Evolutionary conservation across 1,139 yeast genomes (phyloP).

Genomic region (Saccharomycopsis hybrid): DNA sequence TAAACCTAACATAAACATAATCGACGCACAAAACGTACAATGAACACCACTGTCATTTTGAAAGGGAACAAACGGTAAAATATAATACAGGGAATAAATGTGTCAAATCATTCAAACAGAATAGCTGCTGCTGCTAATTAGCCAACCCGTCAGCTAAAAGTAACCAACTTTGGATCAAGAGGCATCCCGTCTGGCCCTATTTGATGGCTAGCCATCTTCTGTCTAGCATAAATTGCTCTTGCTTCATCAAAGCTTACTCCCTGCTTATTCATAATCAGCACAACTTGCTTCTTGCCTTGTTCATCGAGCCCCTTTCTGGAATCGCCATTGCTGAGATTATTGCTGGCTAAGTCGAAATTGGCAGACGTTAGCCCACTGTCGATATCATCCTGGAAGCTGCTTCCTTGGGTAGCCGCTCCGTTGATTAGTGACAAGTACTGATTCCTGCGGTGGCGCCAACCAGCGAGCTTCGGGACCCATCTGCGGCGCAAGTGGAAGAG

Average conservation of each 20-base stretch:
- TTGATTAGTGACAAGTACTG: conserved; percentile 21
- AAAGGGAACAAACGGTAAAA: background rate
- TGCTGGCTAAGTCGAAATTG: conserved; percentile 46
- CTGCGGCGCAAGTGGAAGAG: conserved; percentile 23
- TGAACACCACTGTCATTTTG: too few relatives aligned
- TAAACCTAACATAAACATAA: background rate
- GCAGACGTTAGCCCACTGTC: conserved; percentile 62
- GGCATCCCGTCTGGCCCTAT: conserved; percentile 50
- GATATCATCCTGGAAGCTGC: conserved; percentile 37
- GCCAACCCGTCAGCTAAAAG: conserved; percentile 27
- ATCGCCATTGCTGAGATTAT: conserved; percentile 44
- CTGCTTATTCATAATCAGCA: conserved; percentile 45
- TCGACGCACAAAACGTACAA: too few relatives aligned
- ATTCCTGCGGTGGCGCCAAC: conserved; percentile 22
- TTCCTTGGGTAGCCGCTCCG: conserved; percentile 23
- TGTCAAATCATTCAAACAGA: background rate
- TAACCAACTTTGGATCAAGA: conserved; percentile 43
- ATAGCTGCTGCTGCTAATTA: background rate
- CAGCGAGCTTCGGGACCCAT: conserved; percentile 11
- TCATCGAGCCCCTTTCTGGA: conserved; percentile 56
- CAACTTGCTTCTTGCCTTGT: conserved; percentile 45
- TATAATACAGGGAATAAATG: background rate
- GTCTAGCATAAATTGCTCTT: conserved; percentile 44
- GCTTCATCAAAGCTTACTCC: conserved; percentile 64
- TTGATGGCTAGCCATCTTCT: conserved; percentile 43